Evolutionary conservation across 202 grass and related monocot species (phyloP), one percentile per base, ranked within the genome.

Genomic region (Zoysia matrella): DNA sequence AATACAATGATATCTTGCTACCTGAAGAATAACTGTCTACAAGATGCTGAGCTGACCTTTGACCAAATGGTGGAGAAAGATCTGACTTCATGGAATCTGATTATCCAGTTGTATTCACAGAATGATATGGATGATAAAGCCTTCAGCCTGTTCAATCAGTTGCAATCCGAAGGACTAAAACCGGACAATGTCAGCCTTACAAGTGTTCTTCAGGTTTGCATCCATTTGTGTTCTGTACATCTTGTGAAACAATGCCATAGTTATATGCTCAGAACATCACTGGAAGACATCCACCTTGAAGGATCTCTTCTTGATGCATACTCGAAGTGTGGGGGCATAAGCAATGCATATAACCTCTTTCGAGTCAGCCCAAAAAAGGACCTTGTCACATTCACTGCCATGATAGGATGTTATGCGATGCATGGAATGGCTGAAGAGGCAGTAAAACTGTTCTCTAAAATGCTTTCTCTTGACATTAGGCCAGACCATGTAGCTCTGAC

Each of bases 361-460:
- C 48, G 50, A 64, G 11, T 65, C 40, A 90, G 86, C 87, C 62
- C 9, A 2, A 57, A 83, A 44, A 93, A 86, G 66, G 92, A 94
- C 52, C 62, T 94, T 50, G 69, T 94, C 15, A 85, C 46, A 22
- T 94, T 88, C 73, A 94, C 89, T 65, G 82, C 89, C 65, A 90
- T 94, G 92, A 73, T 94, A 54, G 82, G 92, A 70, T 88, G 84
- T 72, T 94, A 89, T 80, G 92, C 89, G 36, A 91, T 94, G 89
- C 84, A 91, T 72, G 92, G 92, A 50, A 83, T 90, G 89, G 87
- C 92, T 67, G 82, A 94, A 50, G 63, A 90, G 41, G 87, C 89
- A 67, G 62, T 92, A 14, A 58, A 81, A 22, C 60, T 94, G 8
- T 94, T 92, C 69, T 87, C 61, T 73, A 30, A 88, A 83, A 92